Evolutionary conservation across 805 yeast genomes (phyloP).

Genomic region (Cyberlindnera lachancei): DNA sequence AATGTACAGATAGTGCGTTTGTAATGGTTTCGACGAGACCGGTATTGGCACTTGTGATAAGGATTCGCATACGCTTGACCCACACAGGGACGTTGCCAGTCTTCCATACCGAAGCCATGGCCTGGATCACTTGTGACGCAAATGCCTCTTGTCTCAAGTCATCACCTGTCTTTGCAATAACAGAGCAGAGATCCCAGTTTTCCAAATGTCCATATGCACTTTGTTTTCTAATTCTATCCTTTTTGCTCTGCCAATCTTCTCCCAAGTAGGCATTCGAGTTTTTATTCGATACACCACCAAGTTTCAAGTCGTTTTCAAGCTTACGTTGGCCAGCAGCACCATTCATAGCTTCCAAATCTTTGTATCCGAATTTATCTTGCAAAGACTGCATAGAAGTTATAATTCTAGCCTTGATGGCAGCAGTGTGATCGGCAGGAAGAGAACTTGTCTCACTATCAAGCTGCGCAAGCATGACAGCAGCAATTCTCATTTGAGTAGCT

Average conservation of each 20-base stretch:
- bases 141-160: constrained; percentile 96
- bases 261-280: constrained; percentile 54
- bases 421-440: constrained; percentile 51
- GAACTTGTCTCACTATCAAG: constrained; percentile 57
- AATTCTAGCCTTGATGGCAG: constrained; percentile 60
- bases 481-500: constrained; percentile 92
- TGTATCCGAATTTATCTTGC: constrained; percentile 56
- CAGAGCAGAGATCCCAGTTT: constrained; percentile 93
- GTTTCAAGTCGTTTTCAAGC: constrained; percentile 83
- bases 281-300: constrained; percentile 54
- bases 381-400: constrained; percentile 69
- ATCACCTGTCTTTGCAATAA: constrained; percentile 93
- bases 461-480: constrained; percentile 90
- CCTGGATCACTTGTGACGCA: constrained; percentile 88
- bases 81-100: constrained; percentile 64
- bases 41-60: constrained; percentile 82
- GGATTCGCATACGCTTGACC: constrained; percentile 90
- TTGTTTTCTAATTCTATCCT: constrained; percentile 67
- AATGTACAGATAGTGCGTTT: constrained; percentile 88
- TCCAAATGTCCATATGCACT: constrained; percentile 80
- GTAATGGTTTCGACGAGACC: constrained; percentile 96
- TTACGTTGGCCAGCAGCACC: constrained; percentile 88
- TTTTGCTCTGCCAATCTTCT: constrained; percentile 88
- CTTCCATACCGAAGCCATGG: constrained; percentile 82
- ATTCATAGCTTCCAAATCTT: constrained; percentile 41